Base-by-base conservation (phyloP, 176 grass and related monocot species). In the Calamus simplicifolius region DNA sequence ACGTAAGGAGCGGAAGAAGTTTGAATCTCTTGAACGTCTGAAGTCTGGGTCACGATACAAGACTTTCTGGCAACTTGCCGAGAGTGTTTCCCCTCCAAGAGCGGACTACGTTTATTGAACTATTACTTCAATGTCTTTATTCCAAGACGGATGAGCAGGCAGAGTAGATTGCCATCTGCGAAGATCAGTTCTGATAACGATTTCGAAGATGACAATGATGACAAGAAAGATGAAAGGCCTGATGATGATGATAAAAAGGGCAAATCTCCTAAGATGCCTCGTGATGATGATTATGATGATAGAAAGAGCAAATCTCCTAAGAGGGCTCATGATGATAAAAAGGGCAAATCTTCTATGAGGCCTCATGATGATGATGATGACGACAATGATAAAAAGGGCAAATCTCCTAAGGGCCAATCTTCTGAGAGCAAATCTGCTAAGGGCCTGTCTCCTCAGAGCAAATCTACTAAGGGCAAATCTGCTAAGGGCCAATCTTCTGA, bases 61-160 rank as follows among this genome's bases (percentile, higher is more conserved):
- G 63, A 76, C 64, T 43, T 85, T 89, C 70, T 99, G 94, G 94
- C 52, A 64, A 5, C 30, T 75, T 73, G 79, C 62, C 6, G 61
- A 59, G 16, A 89, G 78, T 50, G 83, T 74, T 82, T 97, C 71
- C 61, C 28, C 54, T 73, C 81, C 48, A 89, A 74, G 74, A 71
- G 64, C 61, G 76, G 59, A 43, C 66, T 25, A 72, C 75, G 86
- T 64, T 73, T 93, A 70, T 61, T 89, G 69, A 74, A 48, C 31
- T 99, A 99, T 52, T 99, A 85, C 76, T 76, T 93, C 72, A 99
- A 99, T 69, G 94, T 99, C 64, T 89, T 81, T 73, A 56, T 93
- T 68, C 75, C 85, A 62, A 91, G 84, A 79, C 78, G 76, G 75
- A 84, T 93, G 31, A 76, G 69, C 28, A 78, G 59, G 58, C 78